A percentile compares a stretch with the other conserved stretches of the same genome.
These are phyloP conservation scores for Galeopsis tetrahit DNA, from an alignment of 257 asterid genomes.

Conservation along the genomic window DNA sequence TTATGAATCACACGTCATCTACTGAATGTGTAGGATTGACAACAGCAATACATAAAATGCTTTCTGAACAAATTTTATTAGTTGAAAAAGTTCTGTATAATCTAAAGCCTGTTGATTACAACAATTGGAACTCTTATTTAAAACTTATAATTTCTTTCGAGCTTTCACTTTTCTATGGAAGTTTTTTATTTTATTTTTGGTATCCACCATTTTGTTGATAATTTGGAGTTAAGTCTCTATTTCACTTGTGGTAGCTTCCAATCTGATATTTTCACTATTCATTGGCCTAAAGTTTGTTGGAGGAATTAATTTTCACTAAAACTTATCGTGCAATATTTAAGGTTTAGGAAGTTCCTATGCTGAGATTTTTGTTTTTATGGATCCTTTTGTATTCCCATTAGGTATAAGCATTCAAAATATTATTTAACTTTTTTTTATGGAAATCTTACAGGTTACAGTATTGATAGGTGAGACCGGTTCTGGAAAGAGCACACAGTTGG, in stretches of 20 bases:
- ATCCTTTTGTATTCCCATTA: neutral
- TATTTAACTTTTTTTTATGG: slow-evolving; percentile 21
- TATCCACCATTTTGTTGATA: neutral
- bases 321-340: no score
- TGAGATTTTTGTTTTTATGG: neutral
- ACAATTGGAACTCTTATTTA: neutral
- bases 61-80: slow-evolving; percentile 4
- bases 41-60: slow-evolving; percentile 10
- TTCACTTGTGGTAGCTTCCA: neutral
- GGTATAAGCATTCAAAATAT: slow-evolving; percentile 7
- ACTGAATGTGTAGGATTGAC: neutral
- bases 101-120: neutral
- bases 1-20: neutral
- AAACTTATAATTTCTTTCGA: neutral
- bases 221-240: neutral
- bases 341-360: neutral
- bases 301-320: no score
- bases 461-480: slow-evolving; percentile 97
- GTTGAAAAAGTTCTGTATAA: neutral
- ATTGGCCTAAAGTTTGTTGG: neutral
- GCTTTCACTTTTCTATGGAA: neutral
- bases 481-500: slow-evolving; percentile 95
- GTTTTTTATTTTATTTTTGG: neutral
- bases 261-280: neutral
- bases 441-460: slow-evolving; percentile 60